These are phyloP conservation scores for Pichia sp. DNA, from an alignment of 1,139 yeast genomes.

Conservation along the genomic window DNA sequence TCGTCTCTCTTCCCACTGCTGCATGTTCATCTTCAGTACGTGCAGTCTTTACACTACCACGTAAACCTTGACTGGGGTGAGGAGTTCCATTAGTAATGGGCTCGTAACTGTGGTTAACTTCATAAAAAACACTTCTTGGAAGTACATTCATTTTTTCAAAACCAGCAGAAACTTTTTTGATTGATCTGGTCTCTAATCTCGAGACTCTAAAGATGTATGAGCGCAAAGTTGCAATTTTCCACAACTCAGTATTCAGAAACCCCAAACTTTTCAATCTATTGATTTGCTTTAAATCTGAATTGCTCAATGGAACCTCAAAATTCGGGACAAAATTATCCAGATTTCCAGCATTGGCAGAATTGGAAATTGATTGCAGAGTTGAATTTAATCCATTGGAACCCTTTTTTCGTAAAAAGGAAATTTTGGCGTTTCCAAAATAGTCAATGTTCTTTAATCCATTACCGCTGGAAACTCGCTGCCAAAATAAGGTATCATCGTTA, in stretches of 20 bases:
- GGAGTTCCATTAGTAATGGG: constrained; percentile 3
- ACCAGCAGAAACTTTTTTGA: constrained; percentile 9
- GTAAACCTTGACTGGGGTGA: not conserved
- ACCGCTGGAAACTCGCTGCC: constrained; percentile 46
- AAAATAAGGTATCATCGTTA: constrained; percentile 63
- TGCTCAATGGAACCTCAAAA: constrained; percentile 35
- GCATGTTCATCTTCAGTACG: not conserved
- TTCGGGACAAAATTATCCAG: constrained; percentile 30
- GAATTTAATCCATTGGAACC: constrained; percentile 7
- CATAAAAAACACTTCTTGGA: constrained; percentile 66
- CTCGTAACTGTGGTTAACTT: constrained; percentile 43
- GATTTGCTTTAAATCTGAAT: constrained; percentile 73
- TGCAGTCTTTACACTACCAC: not conserved
- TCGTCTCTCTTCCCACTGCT: not conserved
- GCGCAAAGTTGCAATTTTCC: constrained; percentile 72
- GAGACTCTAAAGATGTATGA: constrained; percentile 62
- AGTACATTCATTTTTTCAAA: constrained; percentile 29
- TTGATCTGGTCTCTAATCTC: constrained; percentile 18
- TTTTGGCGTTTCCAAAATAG: constrained; percentile 36
- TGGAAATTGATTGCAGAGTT: not conserved
- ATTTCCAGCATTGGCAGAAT: constrained; percentile 18
- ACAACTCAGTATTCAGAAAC: constrained; percentile 58
- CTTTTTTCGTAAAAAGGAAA: constrained; percentile 29
- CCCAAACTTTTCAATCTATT: constrained; percentile 64
- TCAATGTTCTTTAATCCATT: constrained; percentile 24